These are phyloP conservation scores for Trypanosoma cruzi DNA, from an alignment of 208 protist genomes.

Conservation along the genomic window DNA sequence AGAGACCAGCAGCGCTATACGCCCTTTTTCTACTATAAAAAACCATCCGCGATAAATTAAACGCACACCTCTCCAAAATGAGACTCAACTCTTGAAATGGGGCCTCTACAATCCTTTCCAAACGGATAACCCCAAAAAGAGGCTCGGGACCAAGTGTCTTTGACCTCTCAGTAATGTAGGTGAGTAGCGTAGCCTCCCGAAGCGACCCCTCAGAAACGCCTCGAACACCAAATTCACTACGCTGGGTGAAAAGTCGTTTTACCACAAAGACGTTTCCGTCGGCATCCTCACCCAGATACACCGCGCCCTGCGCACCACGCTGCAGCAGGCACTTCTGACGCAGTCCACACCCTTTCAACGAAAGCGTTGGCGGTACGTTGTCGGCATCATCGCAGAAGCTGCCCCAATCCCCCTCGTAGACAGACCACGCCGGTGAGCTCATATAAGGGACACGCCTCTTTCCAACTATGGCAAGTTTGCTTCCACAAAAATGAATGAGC, in stretches of 20 bases:
- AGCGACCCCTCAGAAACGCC: slow-evolving; percentile 73
- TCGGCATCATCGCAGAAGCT: slow-evolving; percentile 12
- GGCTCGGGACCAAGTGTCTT: neutral
- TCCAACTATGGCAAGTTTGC: neutral
- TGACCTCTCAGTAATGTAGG: slow-evolving; percentile 8
- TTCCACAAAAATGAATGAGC: neutral
- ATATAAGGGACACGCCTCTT: slow-evolving; percentile 4
- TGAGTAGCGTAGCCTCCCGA: slow-evolving; percentile 74
- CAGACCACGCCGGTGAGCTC: slow-evolving; percentile 71
- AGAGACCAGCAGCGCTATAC: neutral
- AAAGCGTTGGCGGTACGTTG: slow-evolving; percentile 23
- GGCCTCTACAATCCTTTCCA: slow-evolving; percentile 73
- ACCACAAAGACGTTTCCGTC: slow-evolving; percentile 52
- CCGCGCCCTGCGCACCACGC: slow-evolving; percentile 80
- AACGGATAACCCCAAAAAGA: slow-evolving; percentile 36
- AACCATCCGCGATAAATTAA: slow-evolving; percentile 63
- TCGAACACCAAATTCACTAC: slow-evolving; percentile 65
- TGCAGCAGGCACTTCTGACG: slow-evolving; percentile 58
- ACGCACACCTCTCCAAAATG: slow-evolving; percentile 68
- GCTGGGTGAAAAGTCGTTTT: slow-evolving; percentile 82
- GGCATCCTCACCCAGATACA: slow-evolving; percentile 69
- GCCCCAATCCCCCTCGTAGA: slow-evolving; percentile 53
- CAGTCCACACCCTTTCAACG: slow-evolving; percentile 50
- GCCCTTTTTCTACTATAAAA: slow-evolving; percentile 7
- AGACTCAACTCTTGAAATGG: slow-evolving; percentile 82